Percentiles rank a stretch among this genome's conserved stretches.
Evolutionary conservation across 2,329 filamentous ascomycete genomes (phyloP).

Genomic region (Aureobasidium leucospermi): DNA sequence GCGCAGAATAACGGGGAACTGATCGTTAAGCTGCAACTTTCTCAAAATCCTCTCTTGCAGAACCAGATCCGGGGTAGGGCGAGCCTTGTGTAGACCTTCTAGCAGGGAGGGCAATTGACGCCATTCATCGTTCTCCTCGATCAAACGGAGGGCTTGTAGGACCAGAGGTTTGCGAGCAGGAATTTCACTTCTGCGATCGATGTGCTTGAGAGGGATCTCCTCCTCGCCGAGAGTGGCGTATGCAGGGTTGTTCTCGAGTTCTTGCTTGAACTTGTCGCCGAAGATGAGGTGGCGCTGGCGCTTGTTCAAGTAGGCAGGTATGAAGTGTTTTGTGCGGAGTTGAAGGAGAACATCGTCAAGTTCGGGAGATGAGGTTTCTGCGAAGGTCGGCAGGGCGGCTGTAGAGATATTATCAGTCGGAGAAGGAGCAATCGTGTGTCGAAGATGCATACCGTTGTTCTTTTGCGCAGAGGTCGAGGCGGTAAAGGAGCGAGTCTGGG

Average conservation of each 20-base stretch:
- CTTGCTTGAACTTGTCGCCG: slow-evolving; percentile 31
- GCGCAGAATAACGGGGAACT: slow-evolving; percentile 25
- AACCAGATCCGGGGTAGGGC: slow-evolving; percentile 17
- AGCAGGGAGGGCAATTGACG: slow-evolving; percentile 28
- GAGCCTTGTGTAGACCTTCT: slow-evolving; percentile 24
- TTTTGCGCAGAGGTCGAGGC: slow-evolving; percentile 7
- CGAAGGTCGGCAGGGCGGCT: slow-evolving; percentile 36
- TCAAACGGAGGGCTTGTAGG: slow-evolving; percentile 24
- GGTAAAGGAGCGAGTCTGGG: slow-evolving; percentile 10
- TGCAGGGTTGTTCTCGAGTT: slow-evolving; percentile 36
- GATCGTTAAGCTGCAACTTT: slow-evolving; percentile 24
- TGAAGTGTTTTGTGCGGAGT: slow-evolving; percentile 37
- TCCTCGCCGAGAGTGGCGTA: slow-evolving; percentile 35
- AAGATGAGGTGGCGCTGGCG: slow-evolving; percentile 38
- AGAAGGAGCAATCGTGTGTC: not conserved
- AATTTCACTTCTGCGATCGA: slow-evolving; percentile 26
- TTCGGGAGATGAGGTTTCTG: slow-evolving; percentile 32
- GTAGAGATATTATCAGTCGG: not conserved
- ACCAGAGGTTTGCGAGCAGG: slow-evolving; percentile 24
- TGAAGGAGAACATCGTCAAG: slow-evolving; percentile 34
- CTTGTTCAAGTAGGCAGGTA: slow-evolving; percentile 36
- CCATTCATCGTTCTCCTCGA: slow-evolving; percentile 27
- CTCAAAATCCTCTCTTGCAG: slow-evolving; percentile 29
- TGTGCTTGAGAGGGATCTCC: slow-evolving; percentile 29
- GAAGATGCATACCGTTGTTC: not conserved